Base-by-base conservation (phyloP, 2,329 filamentous ascomycete species). In the Aspergillus arachidicola region DNA sequence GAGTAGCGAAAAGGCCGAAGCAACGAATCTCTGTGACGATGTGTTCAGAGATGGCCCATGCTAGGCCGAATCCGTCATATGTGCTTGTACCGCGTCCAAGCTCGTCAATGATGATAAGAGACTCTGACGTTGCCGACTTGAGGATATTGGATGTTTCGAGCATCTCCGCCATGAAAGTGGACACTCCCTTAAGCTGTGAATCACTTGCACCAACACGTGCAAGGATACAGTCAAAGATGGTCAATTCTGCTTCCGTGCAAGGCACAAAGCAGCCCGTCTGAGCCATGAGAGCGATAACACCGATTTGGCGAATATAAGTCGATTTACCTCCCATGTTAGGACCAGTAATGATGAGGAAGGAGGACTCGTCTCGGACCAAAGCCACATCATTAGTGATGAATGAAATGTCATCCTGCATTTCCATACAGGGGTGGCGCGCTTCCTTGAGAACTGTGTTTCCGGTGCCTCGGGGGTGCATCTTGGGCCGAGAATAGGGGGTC, bases 81-180 rank as follows among this genome's bases (percentile, higher is more conserved):
- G 96, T 99, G 66, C 93, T 97, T 0, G 95, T 99, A 62, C 95
- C 95, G 64, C 95, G 92, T 57, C 95, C 95, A 2, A 99, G 87
- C 78, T 99, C 95, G 77, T 99, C 96, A 70, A 99, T 97, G 78
- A 99, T 98, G 80, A 99, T 98, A 59, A 99, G 86, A 5, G 93
- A 97, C 76, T 99, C 95, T 36, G 91, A 88, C 0, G 95, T 99
- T 2, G 95, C 95, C 0, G 93, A 96, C 81, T 98, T 98, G 74
- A 99, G 89, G 68, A 99, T 99, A 76, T 98, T 98, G 69, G 95
- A 93, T 1, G 95, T 99, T 78, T 99, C 95, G 26, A 99, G 86
- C 95, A 99, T 99, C 81, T 99, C 95, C 1, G 95, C 95, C 96
- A 99, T 99, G 79, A 99, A 99, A 0, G 95, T 99, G 4, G 93